A percentile compares a stretch with the other conserved stretches of the same genome.
phyloP scores from a whole-genome alignment of 352 stramenopile genomes.

The Phytophthora fragariae region DNA sequence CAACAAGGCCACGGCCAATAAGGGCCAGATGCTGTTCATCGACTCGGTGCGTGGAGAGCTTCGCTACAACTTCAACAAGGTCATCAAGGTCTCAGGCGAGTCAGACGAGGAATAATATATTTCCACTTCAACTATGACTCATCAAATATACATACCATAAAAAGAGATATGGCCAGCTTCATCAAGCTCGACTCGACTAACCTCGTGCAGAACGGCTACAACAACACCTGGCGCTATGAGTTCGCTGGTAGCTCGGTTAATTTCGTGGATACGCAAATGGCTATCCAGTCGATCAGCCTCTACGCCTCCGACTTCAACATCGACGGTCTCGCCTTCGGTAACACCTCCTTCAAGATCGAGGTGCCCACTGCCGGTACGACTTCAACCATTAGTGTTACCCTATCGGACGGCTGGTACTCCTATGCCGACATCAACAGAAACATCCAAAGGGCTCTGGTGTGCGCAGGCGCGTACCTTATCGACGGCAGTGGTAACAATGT shows the following conservation, averaged over 20 bases:
- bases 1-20: conserved; percentile 1
- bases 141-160: conserved; percentile 17
- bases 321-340: not conserved
- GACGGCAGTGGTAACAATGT: conserved; percentile 18
- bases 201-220: conserved; percentile 17
- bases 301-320: not conserved
- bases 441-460: conserved; percentile 18
- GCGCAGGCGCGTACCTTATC: conserved; percentile 21
- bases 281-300: not conserved
- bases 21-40: conserved; percentile 15
- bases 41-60: conserved; percentile 21
- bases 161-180: conserved; percentile 15
- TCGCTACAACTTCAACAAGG: conserved; percentile 15
- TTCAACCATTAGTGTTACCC: not conserved
- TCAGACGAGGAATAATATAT: not conserved
- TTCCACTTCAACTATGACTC: conserved; percentile 7
- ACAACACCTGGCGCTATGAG: conserved; percentile 12
- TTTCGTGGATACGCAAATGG: conserved; percentile 8
- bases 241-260: conserved; percentile 6
- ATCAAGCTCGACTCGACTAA: conserved; percentile 22
- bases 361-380: not conserved
- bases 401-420: conserved; percentile 12
- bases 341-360: not conserved
- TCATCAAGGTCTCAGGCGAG: not conserved
- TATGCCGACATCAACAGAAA: conserved; percentile 16